Conservation (phyloP, 345 rosid genomes). For the Salix viminalis region DNA sequence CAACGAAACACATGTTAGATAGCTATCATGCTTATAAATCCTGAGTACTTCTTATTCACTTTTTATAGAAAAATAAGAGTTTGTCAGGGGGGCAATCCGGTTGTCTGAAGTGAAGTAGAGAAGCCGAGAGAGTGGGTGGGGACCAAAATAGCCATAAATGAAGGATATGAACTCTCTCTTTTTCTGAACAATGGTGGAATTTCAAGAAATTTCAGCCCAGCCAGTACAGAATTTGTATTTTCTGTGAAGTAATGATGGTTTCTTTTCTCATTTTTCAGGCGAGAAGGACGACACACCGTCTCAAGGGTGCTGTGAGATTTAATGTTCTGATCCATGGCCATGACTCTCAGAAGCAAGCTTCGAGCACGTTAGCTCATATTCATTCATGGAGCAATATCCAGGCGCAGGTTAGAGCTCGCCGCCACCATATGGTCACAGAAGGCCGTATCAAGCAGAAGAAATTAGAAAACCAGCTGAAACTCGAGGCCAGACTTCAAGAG, state of each 20-base stretch:
- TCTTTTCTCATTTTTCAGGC: conserved; percentile 41
- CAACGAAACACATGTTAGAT: too few species aligned
- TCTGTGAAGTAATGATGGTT: background rate
- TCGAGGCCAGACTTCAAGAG: conserved; percentile 66
- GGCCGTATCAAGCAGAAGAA: conserved; percentile 62
- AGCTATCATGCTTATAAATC: too few species aligned
- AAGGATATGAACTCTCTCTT: background rate
- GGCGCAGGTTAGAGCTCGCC: conserved; percentile 52
- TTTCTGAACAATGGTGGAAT: background rate
- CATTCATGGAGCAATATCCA: conserved; percentile 82
- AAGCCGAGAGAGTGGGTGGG: too few species aligned
- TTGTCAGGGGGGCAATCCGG: too few species aligned
- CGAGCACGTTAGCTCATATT: conserved; percentile 43
- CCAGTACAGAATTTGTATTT: too few species aligned
- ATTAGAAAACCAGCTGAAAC: conserved; percentile 62
- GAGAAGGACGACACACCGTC: conserved; percentile 39
- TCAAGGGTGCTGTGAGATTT: conserved; percentile 53
- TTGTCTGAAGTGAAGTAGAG: too few species aligned
- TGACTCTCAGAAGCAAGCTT: conserved; percentile 50
- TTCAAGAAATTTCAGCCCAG: background rate
- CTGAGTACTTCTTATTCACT: too few species aligned
- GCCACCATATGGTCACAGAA: conserved; percentile 68
- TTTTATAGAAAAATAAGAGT: too few species aligned
- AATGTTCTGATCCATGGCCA: conserved; percentile 51
- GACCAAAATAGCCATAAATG: too few species aligned